Evolutionary conservation across 2,329 filamentous ascomycete species (phyloP).

Genomic region (Apiospora pterosperma): DNA sequence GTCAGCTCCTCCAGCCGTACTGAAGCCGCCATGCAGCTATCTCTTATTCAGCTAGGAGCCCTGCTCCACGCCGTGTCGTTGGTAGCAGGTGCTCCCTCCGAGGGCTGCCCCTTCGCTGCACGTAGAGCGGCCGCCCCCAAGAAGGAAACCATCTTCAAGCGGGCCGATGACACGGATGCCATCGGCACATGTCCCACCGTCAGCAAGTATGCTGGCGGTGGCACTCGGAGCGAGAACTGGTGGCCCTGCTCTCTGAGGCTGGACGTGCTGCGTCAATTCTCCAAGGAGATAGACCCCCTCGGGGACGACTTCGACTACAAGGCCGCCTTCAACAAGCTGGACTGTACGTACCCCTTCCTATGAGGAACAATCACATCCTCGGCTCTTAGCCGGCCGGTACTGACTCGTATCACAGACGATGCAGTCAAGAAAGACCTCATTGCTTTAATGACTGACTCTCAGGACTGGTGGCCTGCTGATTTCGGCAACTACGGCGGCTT

Average conservation of each 20-base stretch:
- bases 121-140: background rate
- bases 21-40: background rate
- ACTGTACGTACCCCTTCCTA: conserved; percentile 35
- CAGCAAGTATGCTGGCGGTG: conserved; percentile 26
- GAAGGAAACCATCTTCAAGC: background rate
- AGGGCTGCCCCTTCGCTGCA: conserved; percentile 4
- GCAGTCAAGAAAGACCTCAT: conserved; percentile 71
- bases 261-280: conserved; percentile 72
- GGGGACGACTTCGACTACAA: conserved; percentile 68
- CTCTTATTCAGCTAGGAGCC: background rate
- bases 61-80: conserved; percentile 4
- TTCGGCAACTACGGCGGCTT: conserved; percentile 79
- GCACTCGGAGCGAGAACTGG: conserved; percentile 68
- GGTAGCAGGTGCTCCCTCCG: background rate
- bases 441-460: conserved; percentile 72
- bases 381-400: background rate
- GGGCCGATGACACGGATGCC: background rate
- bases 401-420: conserved; percentile 32
- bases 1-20: background rate
- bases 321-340: conserved; percentile 67
- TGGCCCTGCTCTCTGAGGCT: conserved; percentile 68
- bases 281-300: conserved; percentile 59
- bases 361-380: background rate
- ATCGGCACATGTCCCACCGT: background rate
- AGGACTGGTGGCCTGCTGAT: conserved; percentile 80